A percentile compares a stretch with the other conserved stretches of the same genome.
These are phyloP conservation scores for Lactarius quietus DNA, from an alignment of 768 basidiomycete genomes.

Conservation along the genomic window DNA sequence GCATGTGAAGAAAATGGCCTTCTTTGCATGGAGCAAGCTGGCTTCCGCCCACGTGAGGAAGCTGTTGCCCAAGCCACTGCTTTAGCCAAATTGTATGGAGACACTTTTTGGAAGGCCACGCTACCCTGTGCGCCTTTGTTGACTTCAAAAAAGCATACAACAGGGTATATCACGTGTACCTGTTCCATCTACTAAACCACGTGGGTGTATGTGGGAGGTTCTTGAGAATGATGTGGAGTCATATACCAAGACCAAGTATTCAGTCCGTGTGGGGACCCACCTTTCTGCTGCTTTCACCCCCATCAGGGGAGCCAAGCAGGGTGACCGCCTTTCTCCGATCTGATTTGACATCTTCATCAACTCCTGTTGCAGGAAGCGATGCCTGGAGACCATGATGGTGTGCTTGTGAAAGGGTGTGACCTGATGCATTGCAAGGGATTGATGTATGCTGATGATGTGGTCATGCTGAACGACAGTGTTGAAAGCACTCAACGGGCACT, in stretches of 20 bases:
- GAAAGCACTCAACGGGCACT: background rate
- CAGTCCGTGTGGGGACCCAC: background rate
- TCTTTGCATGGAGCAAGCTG: slow-evolving; percentile 2
- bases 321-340: slow-evolving; percentile 22
- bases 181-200: slow-evolving; percentile 19
- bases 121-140: slow-evolving; percentile 19
- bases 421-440: background rate
- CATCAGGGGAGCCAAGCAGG: slow-evolving; percentile 17
- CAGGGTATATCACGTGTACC: slow-evolving; percentile 19
- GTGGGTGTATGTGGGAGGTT: slow-evolving; percentile 3
- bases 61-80: slow-evolving; percentile 21
- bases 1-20: background rate
- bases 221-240: background rate
- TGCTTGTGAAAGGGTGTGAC: too few species aligned
- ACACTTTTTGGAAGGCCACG: background rate
- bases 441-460: background rate
- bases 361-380: background rate
- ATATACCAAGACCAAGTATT: background rate
- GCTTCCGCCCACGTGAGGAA: slow-evolving; percentile 22
- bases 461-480: background rate
- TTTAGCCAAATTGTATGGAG: slow-evolving; percentile 21
- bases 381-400: too few species aligned
- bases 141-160: slow-evolving; percentile 26
- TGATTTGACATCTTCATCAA: slow-evolving; percentile 23
- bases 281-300: slow-evolving; percentile 5